These are phyloP conservation scores for Tetrapisispora nanseiensis DNA, from an alignment of 805 yeast genomes.

Conservation along the genomic window DNA sequence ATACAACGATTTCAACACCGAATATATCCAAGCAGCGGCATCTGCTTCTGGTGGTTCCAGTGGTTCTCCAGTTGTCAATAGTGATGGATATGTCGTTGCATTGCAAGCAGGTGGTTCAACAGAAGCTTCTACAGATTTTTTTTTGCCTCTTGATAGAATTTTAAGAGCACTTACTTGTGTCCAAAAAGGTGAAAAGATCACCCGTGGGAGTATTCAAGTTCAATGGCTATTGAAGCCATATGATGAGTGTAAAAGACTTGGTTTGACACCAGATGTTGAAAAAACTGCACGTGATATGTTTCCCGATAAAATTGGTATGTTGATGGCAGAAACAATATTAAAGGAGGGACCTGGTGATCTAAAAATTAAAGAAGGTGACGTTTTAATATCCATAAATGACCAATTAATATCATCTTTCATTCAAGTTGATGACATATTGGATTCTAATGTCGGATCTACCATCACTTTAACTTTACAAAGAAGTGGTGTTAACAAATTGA, in stretches of 20 bases:
- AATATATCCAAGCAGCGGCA: conserved; percentile 92
- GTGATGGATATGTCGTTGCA: conserved; percentile 81
- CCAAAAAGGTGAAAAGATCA: conserved; percentile 47
- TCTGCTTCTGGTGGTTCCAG: conserved; percentile 93
- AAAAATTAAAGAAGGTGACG: conserved; percentile 74
- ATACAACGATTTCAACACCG: conserved; percentile 88
- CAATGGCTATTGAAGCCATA: conserved; percentile 83
- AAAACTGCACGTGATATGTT: conserved; percentile 53
- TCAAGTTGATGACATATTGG: conserved; percentile 75
- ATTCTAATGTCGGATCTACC: conserved; percentile 51
- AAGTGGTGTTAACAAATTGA: conserved; percentile 52
- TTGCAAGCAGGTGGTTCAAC: conserved; percentile 90
- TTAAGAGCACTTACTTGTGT: conserved; percentile 70
- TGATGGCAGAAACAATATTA: conserved; percentile 72
- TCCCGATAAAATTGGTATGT: conserved; percentile 68
- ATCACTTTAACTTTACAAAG: conserved; percentile 57
- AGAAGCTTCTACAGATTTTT: conserved; percentile 88
- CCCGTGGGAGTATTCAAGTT: conserved; percentile 87
- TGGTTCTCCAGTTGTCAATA: conserved; percentile 92
- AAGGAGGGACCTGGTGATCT: conserved; percentile 81
- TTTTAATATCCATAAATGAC: conserved; percentile 63
- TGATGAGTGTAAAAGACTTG: conserved; percentile 84
- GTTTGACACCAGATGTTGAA: conserved; percentile 68
- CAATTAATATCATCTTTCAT: conserved; percentile 57
- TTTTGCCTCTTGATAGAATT: conserved; percentile 77